Percentiles rank a stretch among this genome's conserved stretches.
Evolutionary conservation across 176 grass and related monocot species (phyloP).

Genomic region (Guadua angustifolia): DNA sequence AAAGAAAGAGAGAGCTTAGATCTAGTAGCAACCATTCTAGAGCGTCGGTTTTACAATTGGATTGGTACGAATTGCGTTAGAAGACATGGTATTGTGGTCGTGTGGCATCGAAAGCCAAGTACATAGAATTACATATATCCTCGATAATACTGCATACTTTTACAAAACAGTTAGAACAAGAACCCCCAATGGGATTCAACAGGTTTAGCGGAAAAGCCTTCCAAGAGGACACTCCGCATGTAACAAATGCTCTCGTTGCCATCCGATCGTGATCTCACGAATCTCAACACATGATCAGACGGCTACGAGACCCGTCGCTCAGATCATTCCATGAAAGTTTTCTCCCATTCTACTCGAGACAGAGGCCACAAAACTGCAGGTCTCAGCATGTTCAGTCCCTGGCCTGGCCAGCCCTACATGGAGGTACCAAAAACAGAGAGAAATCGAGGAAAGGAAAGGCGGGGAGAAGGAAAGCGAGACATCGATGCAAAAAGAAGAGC

Average conservation of each 20-base stretch:
- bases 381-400: not conserved
- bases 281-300: not conserved
- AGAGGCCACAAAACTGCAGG: not conserved
- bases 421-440: slow-evolving; percentile 20
- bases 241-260: no score
- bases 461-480: slow-evolving; percentile 41
- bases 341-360: not conserved
- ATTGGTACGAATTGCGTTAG: not conserved
- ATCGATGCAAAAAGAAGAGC: slow-evolving; percentile 16
- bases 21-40: not conserved
- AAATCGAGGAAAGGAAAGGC: slow-evolving; percentile 37
- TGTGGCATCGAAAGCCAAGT: not conserved
- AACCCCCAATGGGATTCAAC: not conserved
- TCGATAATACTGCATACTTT: not conserved
- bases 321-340: not conserved
- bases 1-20: not conserved
- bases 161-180: not conserved
- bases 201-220: not conserved
- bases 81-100: not conserved
- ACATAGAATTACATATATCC: no score
- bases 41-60: not conserved
- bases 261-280: not conserved
- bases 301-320: no score
- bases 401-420: not conserved
- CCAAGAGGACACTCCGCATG: no score